These are phyloP conservation scores for Lyophyllum atratum DNA, from an alignment of 768 basidiomycete genomes.

Conservation along the genomic window DNA sequence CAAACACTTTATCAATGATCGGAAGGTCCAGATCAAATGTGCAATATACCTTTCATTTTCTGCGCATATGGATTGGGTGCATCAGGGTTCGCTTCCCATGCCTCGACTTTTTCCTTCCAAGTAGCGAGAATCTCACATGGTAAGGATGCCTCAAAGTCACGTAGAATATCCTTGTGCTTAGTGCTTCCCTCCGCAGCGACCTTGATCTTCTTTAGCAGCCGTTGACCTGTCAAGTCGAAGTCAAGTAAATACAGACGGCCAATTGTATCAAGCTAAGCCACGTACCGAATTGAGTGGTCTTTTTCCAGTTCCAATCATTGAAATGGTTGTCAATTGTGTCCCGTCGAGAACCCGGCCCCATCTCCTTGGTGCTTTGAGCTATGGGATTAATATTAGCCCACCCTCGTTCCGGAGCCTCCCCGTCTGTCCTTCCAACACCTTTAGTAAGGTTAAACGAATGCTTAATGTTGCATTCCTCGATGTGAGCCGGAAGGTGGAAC, in stretches of 20 bases:
- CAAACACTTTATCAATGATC: not conserved
- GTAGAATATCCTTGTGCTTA: not conserved
- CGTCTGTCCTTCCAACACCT: too few species aligned
- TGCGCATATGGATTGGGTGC: not conserved
- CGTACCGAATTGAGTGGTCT: too few species aligned
- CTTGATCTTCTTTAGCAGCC: conserved; percentile 1
- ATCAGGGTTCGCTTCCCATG: not conserved
- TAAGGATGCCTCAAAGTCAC: not conserved
- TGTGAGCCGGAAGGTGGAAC: conserved; percentile 29
- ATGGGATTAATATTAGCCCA: conserved; percentile 24
- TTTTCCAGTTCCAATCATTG: too few species aligned
- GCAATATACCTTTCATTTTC: not conserved
- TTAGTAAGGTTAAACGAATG: conserved; percentile 24
- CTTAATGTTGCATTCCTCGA: conserved; percentile 13
- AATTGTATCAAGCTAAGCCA: too few species aligned
- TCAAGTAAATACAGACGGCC: too few species aligned
- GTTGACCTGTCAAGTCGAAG: not conserved
- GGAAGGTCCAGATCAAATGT: not conserved
- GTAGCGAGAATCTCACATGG: not conserved
- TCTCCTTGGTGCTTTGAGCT: conserved; percentile 21
- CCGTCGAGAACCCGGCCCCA: conserved; percentile 21
- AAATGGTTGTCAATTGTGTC: too few species aligned
- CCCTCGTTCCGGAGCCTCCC: conserved; percentile 15
- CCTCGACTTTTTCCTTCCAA: not conserved
- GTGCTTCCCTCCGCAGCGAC: not conserved